Evolutionary conservation across 1,139 yeast species (phyloP).

Genomic region (Sugiyamaella sp.): DNA sequence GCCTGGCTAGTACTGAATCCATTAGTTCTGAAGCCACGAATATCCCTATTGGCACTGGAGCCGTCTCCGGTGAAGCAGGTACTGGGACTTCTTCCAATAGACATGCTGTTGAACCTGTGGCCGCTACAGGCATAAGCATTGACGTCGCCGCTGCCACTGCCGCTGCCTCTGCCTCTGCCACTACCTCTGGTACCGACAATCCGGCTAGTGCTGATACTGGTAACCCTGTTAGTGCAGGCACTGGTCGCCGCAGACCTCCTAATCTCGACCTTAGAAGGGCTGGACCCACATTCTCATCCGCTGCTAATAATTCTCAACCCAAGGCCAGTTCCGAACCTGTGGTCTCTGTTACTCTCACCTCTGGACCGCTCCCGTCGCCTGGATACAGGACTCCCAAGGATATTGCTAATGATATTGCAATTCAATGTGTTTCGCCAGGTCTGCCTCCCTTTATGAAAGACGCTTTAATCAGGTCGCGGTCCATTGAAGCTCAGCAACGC

Average conservation of each 20-base stretch:
- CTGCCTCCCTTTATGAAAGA: conserved; percentile 43
- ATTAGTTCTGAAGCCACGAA: too few relatives aligned
- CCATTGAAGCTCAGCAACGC: conserved; percentile 45
- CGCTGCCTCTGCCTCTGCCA: neutral
- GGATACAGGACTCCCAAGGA: conserved; percentile 39
- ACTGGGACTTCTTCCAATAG: too few relatives aligned
- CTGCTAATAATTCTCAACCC: neutral
- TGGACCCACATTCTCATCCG: neutral
- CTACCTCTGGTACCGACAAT: neutral
- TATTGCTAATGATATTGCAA: conserved; percentile 41
- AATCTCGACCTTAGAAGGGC: conserved; percentile 14
- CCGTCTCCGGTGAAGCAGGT: too few relatives aligned
- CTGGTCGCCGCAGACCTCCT: conserved; percentile 16
- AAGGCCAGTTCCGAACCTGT: conserved; percentile 15
- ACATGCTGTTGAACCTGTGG: too few relatives aligned
- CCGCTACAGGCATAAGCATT: neutral
- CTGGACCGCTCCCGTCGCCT: conserved; percentile 21
- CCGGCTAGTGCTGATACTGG: neutral
- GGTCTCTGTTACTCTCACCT: neutral
- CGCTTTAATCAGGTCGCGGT: conserved; percentile 40
- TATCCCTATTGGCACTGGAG: too few relatives aligned
- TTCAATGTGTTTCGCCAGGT: conserved; percentile 48
- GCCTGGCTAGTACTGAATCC: too few relatives aligned
- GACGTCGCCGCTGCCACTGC: neutral
- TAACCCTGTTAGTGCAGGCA: neutral